Evolutionary conservation across 208 protist genomes (phyloP), one percentile per base, ranked within the genome.

Genomic region (Crithidia bombi): DNA sequence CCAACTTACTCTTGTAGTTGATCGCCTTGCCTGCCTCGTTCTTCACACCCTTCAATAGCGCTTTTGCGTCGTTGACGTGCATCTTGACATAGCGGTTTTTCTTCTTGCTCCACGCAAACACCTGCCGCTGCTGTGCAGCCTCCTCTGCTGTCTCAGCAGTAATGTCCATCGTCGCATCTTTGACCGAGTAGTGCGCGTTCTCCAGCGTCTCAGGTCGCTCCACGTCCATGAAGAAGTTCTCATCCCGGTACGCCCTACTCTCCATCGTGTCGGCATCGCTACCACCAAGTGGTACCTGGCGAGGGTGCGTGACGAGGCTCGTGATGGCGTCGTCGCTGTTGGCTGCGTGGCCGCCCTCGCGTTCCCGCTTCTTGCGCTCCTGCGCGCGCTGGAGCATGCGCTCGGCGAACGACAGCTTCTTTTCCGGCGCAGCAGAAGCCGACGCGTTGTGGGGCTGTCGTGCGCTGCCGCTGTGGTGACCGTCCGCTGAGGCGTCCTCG

Each of bases 41-140:
- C 78, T 97, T 97, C 25, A 96, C 81, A 28, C 92, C 92, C 50
- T 86, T 86, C 43, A 96, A 71, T 57, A 93, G 61, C 14, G 89
- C 89, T 82, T 97, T 96, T 23, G 94, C 94, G 66, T 96, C 94
- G 65, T 82, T 91, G 5, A 96, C 87, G 80, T 95, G 78, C 89
- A 96, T 96, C 56, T 91, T 83, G 3, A 96, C 85, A 80, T 95
- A 97, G 51, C 92, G 91, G 64, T 90, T 97, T 81, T 95, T 96
- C 82, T 96, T 96, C 69, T 95, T 96, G 74, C 85, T 96, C 92
- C 94, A 97, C 32, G 91, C 89, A 66, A 86, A 97, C 26, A 97
- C 94, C 57, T 87, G 70, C 15, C 94, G 86, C 75, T 97, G 91
- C 77, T 91, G 85, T 36, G 84, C 82, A 32, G 85, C 89, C 33